Base-by-base conservation (phyloP, 306 rosid genomes). In the Lablab purpureus region DNA sequence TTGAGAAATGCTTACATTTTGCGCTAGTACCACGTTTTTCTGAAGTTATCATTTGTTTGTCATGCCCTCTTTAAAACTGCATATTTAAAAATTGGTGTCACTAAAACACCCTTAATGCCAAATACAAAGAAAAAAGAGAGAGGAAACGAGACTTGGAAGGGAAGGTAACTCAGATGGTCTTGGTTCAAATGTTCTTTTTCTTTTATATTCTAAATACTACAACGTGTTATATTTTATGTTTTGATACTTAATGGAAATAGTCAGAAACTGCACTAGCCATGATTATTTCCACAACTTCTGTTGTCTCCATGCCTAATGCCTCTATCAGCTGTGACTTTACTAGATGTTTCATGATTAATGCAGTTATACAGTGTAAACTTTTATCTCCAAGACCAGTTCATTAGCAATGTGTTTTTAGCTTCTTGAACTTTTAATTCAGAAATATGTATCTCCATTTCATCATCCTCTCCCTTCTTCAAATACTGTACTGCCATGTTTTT, bases 51-150 rank as follows among this genome's bases (percentile, higher is more conserved):
- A 15, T 52, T 79, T 74, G 73, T 19, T 21, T 76, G 60, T 41
- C 50, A 54, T 23, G 45, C 21, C 69, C 74, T 40, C 25, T 69
- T 79, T 25, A 79, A 19, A 79, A 25, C 72, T 56, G 72, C 56
- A 25, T 23, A 56, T 72, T 15, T 19, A 13, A 72, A 64, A 71
- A 37, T 12, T 32, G 63, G 22, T 23, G 58, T 46, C 19, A 32
- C 76, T 19, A 7, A 46, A 36, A 25, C 7, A 13, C 21, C 32
- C 60, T 28, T 55, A 14, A 21, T 56, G 37, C 67, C 54, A 40
- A 56, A 40, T 19, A 32, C 23, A 43, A 25, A 50, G 6, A 9
- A 49, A 4, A 14, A 34, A 19, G 40, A 52, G 50, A 18, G 19
- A 18, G 19, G n/a, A n/a, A 30, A 21, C 8, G 10, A 54, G 52